These are phyloP conservation scores for Dillenia turbinata DNA, from an alignment of 164 flowering plant species.

Conservation along the genomic window DNA sequence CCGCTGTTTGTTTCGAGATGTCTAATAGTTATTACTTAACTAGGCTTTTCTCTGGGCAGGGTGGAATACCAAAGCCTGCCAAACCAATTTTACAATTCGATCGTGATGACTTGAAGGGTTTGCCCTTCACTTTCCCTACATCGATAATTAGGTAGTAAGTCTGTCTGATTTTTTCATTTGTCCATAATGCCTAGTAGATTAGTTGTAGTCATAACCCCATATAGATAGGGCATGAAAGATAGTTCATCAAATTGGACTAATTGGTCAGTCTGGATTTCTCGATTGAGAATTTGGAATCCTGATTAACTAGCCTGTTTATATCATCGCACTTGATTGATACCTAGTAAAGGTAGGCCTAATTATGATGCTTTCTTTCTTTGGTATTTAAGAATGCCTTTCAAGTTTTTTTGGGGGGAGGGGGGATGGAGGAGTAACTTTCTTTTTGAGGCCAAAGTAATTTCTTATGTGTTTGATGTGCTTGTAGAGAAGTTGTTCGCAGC, in stretches of 20 bases:
- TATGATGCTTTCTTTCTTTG: too few relatives aligned
- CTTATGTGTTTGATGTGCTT: slow-evolving; percentile 20
- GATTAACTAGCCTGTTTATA: too few relatives aligned
- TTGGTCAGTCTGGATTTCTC: too few relatives aligned
- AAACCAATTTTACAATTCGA: slow-evolving; percentile 55
- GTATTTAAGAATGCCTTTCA: too few relatives aligned
- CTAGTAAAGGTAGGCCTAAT: too few relatives aligned
- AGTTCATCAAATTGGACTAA: too few relatives aligned
- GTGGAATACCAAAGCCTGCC: slow-evolving; percentile 85
- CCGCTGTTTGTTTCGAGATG: background rate
- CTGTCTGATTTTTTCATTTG: background rate
- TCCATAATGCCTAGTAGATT: background rate
- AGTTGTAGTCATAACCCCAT: too few relatives aligned
- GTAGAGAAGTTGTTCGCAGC: slow-evolving; percentile 82
- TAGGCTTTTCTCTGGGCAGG: slow-evolving; percentile 39
- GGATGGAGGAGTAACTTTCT: background rate
- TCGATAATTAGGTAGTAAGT: slow-evolving; percentile 48
- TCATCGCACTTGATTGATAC: too few relatives aligned
- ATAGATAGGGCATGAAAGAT: too few relatives aligned
- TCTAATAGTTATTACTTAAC: slow-evolving; percentile 8
- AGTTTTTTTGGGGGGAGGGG: background rate
- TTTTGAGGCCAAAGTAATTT: background rate
- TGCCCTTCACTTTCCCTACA: slow-evolving; percentile 81
- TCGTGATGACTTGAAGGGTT: slow-evolving; percentile 85
- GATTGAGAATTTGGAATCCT: too few relatives aligned